A percentile compares a stretch with the other conserved stretches of the same genome.
phyloP scores from a whole-genome alignment of 108 stramenopile genomes.

The Parietichytrium sp. region DNA sequence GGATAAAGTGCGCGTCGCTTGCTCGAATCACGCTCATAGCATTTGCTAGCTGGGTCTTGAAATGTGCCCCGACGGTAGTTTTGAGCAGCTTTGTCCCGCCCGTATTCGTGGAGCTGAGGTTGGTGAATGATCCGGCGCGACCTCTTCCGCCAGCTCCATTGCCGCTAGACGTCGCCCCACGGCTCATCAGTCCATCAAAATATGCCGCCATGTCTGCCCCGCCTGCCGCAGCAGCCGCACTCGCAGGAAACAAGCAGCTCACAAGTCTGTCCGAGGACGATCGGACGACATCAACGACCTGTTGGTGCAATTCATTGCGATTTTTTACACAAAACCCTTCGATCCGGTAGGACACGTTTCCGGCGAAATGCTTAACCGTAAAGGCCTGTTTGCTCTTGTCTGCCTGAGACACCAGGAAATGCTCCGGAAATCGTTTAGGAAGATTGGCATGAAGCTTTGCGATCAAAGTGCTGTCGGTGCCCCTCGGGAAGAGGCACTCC shows the following conservation, averaged over 20 bases:
- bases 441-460: slow-evolving; percentile 52
- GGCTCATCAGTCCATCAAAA: slow-evolving; percentile 15
- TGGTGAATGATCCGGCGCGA: background rate
- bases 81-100: slow-evolving; percentile 21
- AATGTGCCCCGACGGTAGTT: slow-evolving; percentile 53
- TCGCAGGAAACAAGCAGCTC: slow-evolving; percentile 22
- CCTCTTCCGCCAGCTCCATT: background rate
- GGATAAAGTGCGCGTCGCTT: slow-evolving; percentile 52
- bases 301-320: slow-evolving; percentile 44
- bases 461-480: slow-evolving; percentile 53
- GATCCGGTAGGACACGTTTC: slow-evolving; percentile 40
- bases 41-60: slow-evolving; percentile 38
- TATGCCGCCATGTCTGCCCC: background rate
- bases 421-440: background rate
- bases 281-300: slow-evolving; percentile 20
- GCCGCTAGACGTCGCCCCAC: too few relatives aligned
- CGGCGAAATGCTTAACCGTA: slow-evolving; percentile 39
- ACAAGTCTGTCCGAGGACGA: background rate
- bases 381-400: background rate
- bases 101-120: background rate
- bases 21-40: slow-evolving; percentile 27
- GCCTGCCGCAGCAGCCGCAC: slow-evolving; percentile 69
- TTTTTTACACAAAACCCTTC: slow-evolving; percentile 53
- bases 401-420: background rate
- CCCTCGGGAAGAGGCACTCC: slow-evolving; percentile 58